Base-by-base conservation (phyloP, 805 yeast genomes). In the Saccharomycopsis sp. region DNA sequence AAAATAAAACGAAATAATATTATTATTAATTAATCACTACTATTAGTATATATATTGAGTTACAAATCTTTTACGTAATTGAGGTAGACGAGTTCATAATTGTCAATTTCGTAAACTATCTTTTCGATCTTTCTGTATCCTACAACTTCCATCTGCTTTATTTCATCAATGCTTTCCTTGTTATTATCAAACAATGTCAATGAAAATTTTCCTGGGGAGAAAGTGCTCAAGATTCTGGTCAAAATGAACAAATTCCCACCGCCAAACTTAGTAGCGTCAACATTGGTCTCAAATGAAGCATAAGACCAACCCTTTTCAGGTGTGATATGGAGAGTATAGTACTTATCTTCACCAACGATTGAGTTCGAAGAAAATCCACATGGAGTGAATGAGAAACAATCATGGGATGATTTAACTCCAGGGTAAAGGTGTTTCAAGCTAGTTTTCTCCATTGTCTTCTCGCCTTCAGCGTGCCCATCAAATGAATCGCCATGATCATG, bases 291-390 rank as follows among this genome's bases (percentile, higher is more conserved):
- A 62, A 93, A 93, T 7, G 95, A 85, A 3, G 97, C 97, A 63
- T 90, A 90, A 4, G 96, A 86, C 87, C 94, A 90, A 29, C 90
- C 95, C 19, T 70, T 60, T 60, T 93, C 97, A 0, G 97, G 97
- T 0, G 98, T 93, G 34, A 93, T 85, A 60, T 93, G 97, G 47
- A 89, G 69, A 6, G 97, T 90, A 59, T 83, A 84, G 60, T 81
- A 83, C 57, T 77, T 77, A 54, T 74, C 71, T 34, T 70, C 74
- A 37, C 76, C 68, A 37, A 83, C 61, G 31, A 89, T 68, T 16
- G 94, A 81, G 62, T 90, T 90, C 37, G 96, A 85, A 2, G 96
- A 86, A 58, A 79, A 90, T 5, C 98, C 98, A 61, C 97, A 90
- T 1, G 98, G 98, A 3, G 84, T 68, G 61, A 90, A 90, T 23